A percentile compares a stretch with the other conserved stretches of the same genome.
These are phyloP conservation scores for Cercospora sp. DNA, from an alignment of 2,329 filamentous ascomycete species.

Conservation along the genomic window DNA sequence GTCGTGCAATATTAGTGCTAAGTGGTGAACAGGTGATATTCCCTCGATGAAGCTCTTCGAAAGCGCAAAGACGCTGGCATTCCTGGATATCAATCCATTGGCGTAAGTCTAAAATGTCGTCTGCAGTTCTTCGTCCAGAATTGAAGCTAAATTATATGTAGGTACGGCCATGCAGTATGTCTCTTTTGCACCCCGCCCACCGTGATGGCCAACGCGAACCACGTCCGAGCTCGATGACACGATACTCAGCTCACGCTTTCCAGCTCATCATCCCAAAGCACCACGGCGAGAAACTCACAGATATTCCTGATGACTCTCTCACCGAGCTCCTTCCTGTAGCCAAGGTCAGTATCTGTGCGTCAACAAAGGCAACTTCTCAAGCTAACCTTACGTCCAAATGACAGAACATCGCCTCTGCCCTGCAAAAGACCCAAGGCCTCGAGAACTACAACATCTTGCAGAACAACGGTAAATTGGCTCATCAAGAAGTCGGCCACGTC, in stretches of 20 bases:
- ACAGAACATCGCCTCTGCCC: constrained; percentile 72
- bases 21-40: constrained; percentile 72
- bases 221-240: background rate
- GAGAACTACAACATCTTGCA: constrained; percentile 90
- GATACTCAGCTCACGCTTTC: background rate
- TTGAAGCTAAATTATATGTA: constrained; percentile 15
- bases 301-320: constrained; percentile 89
- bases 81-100: constrained; percentile 92
- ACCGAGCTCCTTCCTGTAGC: constrained; percentile 80
- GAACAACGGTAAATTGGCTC: constrained; percentile 90
- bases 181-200: constrained; percentile 4
- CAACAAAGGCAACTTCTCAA: background rate
- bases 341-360: constrained; percentile 50
- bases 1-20: background rate
- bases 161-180: constrained; percentile 79
- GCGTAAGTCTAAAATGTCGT: constrained; percentile 19
- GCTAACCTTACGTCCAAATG: background rate
- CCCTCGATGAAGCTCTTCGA: constrained; percentile 96
- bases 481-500: constrained; percentile 92
- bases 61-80: constrained; percentile 88
- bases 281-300: constrained; percentile 86
- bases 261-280: constrained; percentile 95
- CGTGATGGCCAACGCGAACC: constrained; percentile 13
- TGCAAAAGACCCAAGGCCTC: constrained; percentile 54
- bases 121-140: background rate